Base-by-base conservation (phyloP, 805 yeast species). In the Hanseniaspora clermontiae region DNA sequence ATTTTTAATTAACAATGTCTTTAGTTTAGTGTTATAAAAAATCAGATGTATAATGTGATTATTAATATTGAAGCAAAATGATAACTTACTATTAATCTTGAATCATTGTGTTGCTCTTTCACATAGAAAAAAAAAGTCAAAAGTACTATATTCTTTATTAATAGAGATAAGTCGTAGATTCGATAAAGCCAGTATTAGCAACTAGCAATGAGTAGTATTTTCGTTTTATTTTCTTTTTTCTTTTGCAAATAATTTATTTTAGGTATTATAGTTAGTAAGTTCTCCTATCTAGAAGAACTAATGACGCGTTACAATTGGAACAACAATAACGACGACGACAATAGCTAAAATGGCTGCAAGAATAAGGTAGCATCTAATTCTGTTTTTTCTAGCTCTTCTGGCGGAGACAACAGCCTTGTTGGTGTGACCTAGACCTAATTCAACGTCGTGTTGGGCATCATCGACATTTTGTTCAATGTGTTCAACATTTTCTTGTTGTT, bases 361-460 rank as follows among this genome's bases (percentile, higher is more conserved):
- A 67, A 87, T 82, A 72, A 83, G 72, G 66, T 80, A 75, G 68
- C 95, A 85, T 82, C 93, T 86, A 76, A 87, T 79, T 76, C 80
- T 89, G 83, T 88, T 88, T 70, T 75, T 87, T 76, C 98, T 83
- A 55, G 95, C 95, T 66, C 84, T 83, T 70, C 83, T 81, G 55
- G 97, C 97, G 68, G 81, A 79, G 62, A 79, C 81, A 59, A 87
- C 89, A 24, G 98, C 98, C 70, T 85, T 83, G 66, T 84, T 81
- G 51, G 95, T 89, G 70, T 93, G 95, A 24, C 93, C 95, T 42
- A 89, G 87, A 69, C 97, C 98, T 68, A 83, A 82, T 74, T 90
- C 96, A 64, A 93, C 82, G 68, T 93, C 95, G 59, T 80, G 82
- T 71, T 89, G 96, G 31, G 96, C 97, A 57, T 75, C 77, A 59